Conservation (phyloP, 2,329 filamentous ascomycete species). For the Ramichloridium luteum region DNA sequence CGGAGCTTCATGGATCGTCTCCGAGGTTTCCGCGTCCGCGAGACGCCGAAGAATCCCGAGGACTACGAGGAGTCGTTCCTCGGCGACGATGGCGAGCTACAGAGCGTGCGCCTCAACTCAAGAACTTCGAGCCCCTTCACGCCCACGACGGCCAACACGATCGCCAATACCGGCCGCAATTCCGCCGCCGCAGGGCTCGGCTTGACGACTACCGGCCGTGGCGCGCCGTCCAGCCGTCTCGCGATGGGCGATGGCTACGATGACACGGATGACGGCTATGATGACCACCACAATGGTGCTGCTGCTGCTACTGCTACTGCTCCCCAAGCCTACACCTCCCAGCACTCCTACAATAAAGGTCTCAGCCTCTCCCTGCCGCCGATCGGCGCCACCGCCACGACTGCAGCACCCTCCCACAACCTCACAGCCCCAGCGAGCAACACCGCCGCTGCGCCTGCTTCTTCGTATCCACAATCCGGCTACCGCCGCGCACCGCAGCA, state of each 20-base stretch:
- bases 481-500: slow-evolving; percentile 9
- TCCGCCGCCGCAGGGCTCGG: slow-evolving; percentile 11
- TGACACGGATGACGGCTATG: neutral
- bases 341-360: slow-evolving; percentile 13
- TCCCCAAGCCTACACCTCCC: slow-evolving; percentile 1
- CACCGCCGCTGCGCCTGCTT: neutral
- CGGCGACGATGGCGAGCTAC: slow-evolving; percentile 10
- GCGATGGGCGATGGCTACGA: slow-evolving; percentile 3
- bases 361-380: slow-evolving; percentile 16
- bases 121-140: slow-evolving; percentile 7
- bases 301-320: slow-evolving; percentile 2
- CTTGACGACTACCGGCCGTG: slow-evolving; percentile 9
- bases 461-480: slow-evolving; percentile 10
- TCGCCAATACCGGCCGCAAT: slow-evolving; percentile 7
- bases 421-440: neutral
- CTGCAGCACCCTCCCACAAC: slow-evolving; percentile 2
- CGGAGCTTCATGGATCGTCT: slow-evolving; percentile 15
- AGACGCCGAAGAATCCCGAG: slow-evolving; percentile 6
- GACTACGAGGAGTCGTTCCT: slow-evolving; percentile 9
- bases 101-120: slow-evolving; percentile 4
- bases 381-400: slow-evolving; percentile 10
- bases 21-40: slow-evolving; percentile 10
- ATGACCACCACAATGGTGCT: neutral
- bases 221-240: slow-evolving; percentile 4
- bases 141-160: slow-evolving; percentile 3